Evolutionary conservation across 768 basidiomycete species (phyloP), one percentile per base, ranked within the genome.

Genomic region (Suillus lakei): DNA sequence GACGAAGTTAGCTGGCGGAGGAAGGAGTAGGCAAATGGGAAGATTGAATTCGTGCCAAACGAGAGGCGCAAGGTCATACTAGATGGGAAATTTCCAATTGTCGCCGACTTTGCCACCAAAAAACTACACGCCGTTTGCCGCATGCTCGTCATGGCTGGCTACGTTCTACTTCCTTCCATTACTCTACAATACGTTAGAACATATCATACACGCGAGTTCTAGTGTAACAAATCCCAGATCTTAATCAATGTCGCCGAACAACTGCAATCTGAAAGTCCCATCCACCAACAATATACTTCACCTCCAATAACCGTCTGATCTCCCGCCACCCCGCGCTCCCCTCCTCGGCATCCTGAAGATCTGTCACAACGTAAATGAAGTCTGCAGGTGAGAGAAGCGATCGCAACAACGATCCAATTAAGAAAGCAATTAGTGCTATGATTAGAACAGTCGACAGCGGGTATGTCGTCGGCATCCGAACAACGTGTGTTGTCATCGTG

Each of bases 241-340:
- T 16, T 23, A 26, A 28, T 75, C 66, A 90, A 72, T 91, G 90
- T 65, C 92, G 82, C 65, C 92, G 83, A 44, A 95, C 92, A 36
- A 91, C 87, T 16, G 94, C 94, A 62, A 96, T 82, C 80, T 95
- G 91, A 65, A 96, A 86, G 76, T 95, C 94, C 92, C 93, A 94
- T 55, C 93, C 91, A 30, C 92, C 91, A 18, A 88, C 81, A 62
- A 94, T 79, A 71, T 91, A 90, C 81, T 92, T 92, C 69, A 95
- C 81, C 78, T 96, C 92, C 38, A 95, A 72, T 71, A 98, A 73
- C 70, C 96, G 81, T 71, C 86, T 85, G 66, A 97, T 89, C 81
- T 96, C 96, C 67, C 93, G 82, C 96, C 95, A 98, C 32, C 89
- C 90, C 23, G 72, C 68, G 53, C 76, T 78, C 70, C 78, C 80